Conservation (phyloP, 1,284 basidiomycete species). For the Vanrija sp. region DNA sequence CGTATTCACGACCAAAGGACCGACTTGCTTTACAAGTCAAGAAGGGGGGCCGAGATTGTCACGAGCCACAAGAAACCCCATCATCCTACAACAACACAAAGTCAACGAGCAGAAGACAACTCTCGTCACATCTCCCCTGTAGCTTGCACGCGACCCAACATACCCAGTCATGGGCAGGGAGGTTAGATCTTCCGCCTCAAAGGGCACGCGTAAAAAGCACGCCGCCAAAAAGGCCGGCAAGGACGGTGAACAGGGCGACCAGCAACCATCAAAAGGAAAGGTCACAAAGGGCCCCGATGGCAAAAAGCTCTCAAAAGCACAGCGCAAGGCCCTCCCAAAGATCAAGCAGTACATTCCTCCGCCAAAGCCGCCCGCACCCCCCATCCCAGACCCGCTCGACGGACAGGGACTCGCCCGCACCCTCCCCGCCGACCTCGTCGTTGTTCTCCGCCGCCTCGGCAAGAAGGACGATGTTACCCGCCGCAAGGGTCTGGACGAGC, state of each 20-base stretch:
- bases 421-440: conserved; percentile 77
- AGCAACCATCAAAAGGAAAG: conserved; percentile 3
- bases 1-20: no score
- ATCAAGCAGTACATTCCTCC: conserved; percentile 77
- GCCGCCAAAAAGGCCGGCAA: conserved; percentile 33
- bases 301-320: conserved; percentile 44
- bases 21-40: neutral
- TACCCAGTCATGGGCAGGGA: no score
- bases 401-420: conserved; percentile 70
- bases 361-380: conserved; percentile 78
- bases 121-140: neutral
- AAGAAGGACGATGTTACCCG: conserved; percentile 93
- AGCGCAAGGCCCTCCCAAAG: conserved; percentile 53
- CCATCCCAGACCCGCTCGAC: conserved; percentile 86
- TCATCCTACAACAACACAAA: no score
- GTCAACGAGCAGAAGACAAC: no score
- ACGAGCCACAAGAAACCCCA: no score
- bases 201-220: conserved; percentile 73
- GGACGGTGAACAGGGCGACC: conserved; percentile 23
- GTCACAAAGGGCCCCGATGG: conserved; percentile 15
- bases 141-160: no score
- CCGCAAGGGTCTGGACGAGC: conserved; percentile 78
- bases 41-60: neutral
- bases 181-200: conserved; percentile 58
- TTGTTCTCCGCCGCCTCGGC: conserved; percentile 72